Evolutionary conservation across 805 yeast species (phyloP).

Genomic region (Wickerhamomyces hampshirensis): DNA sequence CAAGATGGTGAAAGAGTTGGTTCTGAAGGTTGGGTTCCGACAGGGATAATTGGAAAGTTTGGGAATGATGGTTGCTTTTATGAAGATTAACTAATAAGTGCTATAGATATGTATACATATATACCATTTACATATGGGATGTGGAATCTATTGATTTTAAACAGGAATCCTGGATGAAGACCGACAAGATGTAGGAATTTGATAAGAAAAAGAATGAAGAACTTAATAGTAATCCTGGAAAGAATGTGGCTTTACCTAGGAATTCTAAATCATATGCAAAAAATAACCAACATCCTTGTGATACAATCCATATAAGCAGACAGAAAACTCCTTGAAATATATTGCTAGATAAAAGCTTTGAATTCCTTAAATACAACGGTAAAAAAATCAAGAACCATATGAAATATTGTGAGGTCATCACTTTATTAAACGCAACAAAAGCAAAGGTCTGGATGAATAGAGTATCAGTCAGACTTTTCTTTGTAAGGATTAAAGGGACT

Average conservation of each 20-base stretch:
- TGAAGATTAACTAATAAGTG: constrained; percentile 25
- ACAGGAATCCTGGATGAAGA: constrained; percentile 37
- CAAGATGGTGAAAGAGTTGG: constrained; percentile 30
- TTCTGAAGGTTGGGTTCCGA: constrained; percentile 49
- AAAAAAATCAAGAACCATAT: constrained; percentile 87
- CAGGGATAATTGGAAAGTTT: constrained; percentile 51
- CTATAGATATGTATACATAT: not conserved
- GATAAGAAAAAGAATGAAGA: constrained; percentile 54
- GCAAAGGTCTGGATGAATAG: constrained; percentile 73
- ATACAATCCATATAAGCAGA: constrained; percentile 54
- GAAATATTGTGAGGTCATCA: constrained; percentile 92
- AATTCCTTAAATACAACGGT: constrained; percentile 60
- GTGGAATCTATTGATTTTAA: not conserved
- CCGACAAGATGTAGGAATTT: constrained; percentile 57
- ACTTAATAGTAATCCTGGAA: constrained; percentile 50
- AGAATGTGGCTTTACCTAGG: constrained; percentile 61
- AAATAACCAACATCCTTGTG: constrained; percentile 76
- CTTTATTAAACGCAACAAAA: constrained; percentile 77
- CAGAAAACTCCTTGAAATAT: constrained; percentile 37
- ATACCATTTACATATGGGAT: not conserved
- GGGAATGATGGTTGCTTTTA: constrained; percentile 74
- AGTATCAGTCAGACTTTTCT: constrained; percentile 41
- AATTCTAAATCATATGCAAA: constrained; percentile 81
- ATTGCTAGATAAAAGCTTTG: constrained; percentile 29
- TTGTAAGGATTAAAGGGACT: constrained; percentile 49